These are phyloP conservation scores for Trichoderma virens DNA, from an alignment of 495 filamentous ascomycete species.

Conservation along the genomic window DNA sequence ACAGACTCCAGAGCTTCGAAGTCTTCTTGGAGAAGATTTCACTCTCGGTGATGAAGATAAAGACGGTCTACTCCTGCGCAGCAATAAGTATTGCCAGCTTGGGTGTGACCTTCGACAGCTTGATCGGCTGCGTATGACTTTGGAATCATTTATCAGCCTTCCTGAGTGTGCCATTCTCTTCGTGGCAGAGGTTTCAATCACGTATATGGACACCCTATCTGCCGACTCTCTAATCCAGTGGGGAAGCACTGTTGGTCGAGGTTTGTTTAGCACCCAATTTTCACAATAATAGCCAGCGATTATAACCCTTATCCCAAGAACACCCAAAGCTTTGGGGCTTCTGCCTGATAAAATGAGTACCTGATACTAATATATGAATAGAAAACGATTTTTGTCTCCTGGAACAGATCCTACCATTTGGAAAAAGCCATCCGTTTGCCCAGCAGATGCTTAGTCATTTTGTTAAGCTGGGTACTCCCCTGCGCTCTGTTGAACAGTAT, in stretches of 20 bases:
- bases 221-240: constrained; percentile 67
- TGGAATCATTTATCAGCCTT: constrained; percentile 48
- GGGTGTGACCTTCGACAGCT: constrained; percentile 76
- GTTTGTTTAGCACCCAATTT: constrained; percentile 22
- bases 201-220: constrained; percentile 76
- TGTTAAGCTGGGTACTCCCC: constrained; percentile 65
- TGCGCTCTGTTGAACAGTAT: constrained; percentile 66
- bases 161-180: constrained; percentile 59
- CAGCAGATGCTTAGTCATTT: constrained; percentile 83
- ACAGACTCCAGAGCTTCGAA: constrained; percentile 49
- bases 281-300: background rate
- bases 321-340: background rate
- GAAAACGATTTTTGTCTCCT: constrained; percentile 67
- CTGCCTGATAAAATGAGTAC: no score
- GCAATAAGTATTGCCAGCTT: constrained; percentile 65
- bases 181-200: constrained; percentile 81
- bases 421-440: constrained; percentile 73
- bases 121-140: constrained; percentile 43
- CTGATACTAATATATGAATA: constrained; percentile 10
- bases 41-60: constrained; percentile 39
- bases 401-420: constrained; percentile 78
- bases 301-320: background rate
- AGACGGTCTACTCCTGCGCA: constrained; percentile 45
- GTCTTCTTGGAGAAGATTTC: constrained; percentile 37
- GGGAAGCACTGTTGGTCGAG: constrained; percentile 33